Conservation (phyloP, 208 protist species). For the Tritrichomonas foetus region DNA sequence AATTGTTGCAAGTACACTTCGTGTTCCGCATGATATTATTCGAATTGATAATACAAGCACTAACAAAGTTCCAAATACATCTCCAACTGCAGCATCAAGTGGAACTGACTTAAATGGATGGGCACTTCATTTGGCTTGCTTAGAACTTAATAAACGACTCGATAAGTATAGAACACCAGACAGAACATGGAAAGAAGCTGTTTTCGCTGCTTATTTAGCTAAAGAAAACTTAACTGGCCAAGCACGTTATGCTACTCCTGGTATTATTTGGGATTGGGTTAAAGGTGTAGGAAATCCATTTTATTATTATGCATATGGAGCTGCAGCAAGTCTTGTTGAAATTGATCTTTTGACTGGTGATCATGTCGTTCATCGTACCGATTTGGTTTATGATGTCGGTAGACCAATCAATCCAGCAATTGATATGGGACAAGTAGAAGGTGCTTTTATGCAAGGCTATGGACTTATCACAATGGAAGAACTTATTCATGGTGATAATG, state of each 20-base stretch:
- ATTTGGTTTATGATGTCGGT: constrained; percentile 60
- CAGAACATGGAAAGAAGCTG: constrained; percentile 43
- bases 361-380: constrained; percentile 48
- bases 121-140: constrained; percentile 66
- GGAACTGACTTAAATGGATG: constrained; percentile 70
- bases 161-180: constrained; percentile 44
- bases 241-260: constrained; percentile 58
- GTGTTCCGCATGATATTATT: constrained; percentile 47
- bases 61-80: constrained; percentile 58
- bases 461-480: constrained; percentile 42
- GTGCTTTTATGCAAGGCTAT: constrained; percentile 45
- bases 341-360: constrained; percentile 59
- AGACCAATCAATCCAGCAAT: constrained; percentile 58
- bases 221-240: constrained; percentile 60
- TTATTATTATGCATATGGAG: constrained; percentile 66
- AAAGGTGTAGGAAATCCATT: constrained; percentile 56
- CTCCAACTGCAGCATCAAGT: constrained; percentile 63
- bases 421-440: constrained; percentile 60
- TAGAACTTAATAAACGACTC: constrained; percentile 53
- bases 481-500: not conserved
- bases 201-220: constrained; percentile 55
- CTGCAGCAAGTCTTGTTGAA: constrained; percentile 57
- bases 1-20: constrained; percentile 54
- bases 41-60: constrained; percentile 57
- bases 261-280: constrained; percentile 52